phyloP scores from a whole-genome alignment of 768 basidiomycete species.

The Trametes maxima region DNA sequence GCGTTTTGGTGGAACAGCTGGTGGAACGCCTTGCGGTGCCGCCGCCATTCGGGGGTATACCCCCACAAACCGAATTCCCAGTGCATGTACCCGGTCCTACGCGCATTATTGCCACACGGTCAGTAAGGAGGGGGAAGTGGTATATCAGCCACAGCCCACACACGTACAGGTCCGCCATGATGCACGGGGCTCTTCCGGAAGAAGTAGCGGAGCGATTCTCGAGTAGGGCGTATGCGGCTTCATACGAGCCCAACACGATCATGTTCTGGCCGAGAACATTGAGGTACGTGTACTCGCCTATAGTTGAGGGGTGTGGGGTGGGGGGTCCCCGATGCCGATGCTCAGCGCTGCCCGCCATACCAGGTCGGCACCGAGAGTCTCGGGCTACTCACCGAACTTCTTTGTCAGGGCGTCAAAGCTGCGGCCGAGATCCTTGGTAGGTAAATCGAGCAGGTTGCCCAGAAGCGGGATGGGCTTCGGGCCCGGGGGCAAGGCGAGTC shows the following conservation, averaged over 20 bases:
- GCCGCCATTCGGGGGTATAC: slow-evolving; percentile 17
- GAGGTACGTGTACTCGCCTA: slow-evolving; percentile 28
- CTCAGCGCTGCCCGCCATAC: not conserved
- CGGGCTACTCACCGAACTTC: slow-evolving; percentile 8
- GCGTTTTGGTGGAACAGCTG: slow-evolving; percentile 5
- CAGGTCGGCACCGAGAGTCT: not conserved
- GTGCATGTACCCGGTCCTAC: not conserved
- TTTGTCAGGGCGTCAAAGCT: not conserved
- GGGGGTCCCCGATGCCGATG: too few relatives aligned
- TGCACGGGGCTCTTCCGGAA: slow-evolving; percentile 24
- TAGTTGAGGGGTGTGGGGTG: not conserved
- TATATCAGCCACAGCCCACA: not conserved
- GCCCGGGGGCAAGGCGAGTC: slow-evolving; percentile 27
- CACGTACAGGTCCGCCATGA: slow-evolving; percentile 28
- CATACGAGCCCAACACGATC: slow-evolving; percentile 25
- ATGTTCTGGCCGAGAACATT: slow-evolving; percentile 24
- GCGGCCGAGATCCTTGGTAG: slow-evolving; percentile 20
- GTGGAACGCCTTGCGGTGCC: slow-evolving; percentile 18
- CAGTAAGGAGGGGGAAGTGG: not conserved
- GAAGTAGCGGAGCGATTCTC: slow-evolving; percentile 28
- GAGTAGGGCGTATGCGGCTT: slow-evolving; percentile 23
- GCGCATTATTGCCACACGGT: too few relatives aligned
- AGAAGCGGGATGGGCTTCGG: slow-evolving; percentile 28
- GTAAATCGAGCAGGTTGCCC: slow-evolving; percentile 30
- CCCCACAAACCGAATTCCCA: slow-evolving; percentile 5